Evolutionary conservation across 1,284 basidiomycete species (phyloP).

Genomic region (Kwoniella shivajii): DNA sequence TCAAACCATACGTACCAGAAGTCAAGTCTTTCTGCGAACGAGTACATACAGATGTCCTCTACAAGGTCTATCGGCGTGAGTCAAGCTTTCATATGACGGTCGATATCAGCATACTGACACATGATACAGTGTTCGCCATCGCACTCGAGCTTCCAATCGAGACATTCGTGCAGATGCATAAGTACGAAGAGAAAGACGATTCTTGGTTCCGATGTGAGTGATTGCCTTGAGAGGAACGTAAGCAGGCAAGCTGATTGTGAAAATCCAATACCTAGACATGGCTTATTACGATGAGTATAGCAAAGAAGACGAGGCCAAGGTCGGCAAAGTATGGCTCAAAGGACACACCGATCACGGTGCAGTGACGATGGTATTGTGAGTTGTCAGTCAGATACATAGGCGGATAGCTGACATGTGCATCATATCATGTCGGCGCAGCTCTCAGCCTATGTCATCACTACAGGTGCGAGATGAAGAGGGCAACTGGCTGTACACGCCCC

Average conservation of each 20-base stretch:
- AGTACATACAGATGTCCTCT: constrained; percentile 24
- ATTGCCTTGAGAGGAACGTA: not conserved
- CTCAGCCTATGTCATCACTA: constrained; percentile 30
- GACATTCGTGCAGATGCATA: constrained; percentile 29
- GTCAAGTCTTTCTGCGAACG: constrained; percentile 21
- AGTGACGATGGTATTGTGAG: constrained; percentile 17
- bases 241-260: not conserved
- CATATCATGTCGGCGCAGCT: constrained; percentile 6
- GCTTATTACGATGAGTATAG: constrained; percentile 31
- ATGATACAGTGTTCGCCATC: constrained; percentile 23
- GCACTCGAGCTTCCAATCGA: constrained; percentile 26
- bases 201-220: constrained; percentile 28
- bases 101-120: not conserved
- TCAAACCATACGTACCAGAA: constrained; percentile 22
- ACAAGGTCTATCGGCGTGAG: constrained; percentile 23
- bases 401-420: not conserved
- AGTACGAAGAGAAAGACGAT: constrained; percentile 26
- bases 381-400: not conserved
- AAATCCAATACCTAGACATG: constrained; percentile 21
- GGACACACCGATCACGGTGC: constrained; percentile 32
- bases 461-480: constrained; percentile 27
- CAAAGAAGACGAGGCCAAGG: constrained; percentile 26
- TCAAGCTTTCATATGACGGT: not conserved
- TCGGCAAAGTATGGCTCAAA: constrained; percentile 29
- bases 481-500: constrained; percentile 26